A percentile compares a stretch with the other conserved stretches of the same genome.
These are phyloP conservation scores for Peltaster fructicola DNA, from an alignment of 2,329 filamentous ascomycete species.

Conservation along the genomic window DNA sequence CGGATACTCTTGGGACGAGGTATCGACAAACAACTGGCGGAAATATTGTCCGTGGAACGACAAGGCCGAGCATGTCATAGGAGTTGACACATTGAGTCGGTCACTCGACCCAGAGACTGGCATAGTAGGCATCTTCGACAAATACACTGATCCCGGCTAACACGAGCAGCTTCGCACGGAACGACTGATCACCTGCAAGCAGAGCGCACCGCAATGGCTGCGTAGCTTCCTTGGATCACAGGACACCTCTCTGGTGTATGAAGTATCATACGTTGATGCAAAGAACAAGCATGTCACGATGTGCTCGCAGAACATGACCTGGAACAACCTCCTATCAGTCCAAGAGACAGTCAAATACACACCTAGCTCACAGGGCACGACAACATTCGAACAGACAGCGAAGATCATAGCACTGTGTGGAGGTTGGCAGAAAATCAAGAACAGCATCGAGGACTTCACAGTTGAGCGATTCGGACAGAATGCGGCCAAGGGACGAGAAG, in stretches of 20 bases:
- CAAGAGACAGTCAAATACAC: constrained; percentile 84
- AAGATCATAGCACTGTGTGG: constrained; percentile 88
- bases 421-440: constrained; percentile 94
- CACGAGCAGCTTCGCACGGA: constrained; percentile 46
- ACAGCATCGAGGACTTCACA: constrained; percentile 82
- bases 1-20: constrained; percentile 97
- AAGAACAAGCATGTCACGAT: constrained; percentile 74
- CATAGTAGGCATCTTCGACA: constrained; percentile 24
- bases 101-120: constrained; percentile 44
- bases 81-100: constrained; percentile 80
- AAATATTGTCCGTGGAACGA: constrained; percentile 99
- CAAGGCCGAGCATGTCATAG: constrained; percentile 89
- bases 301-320: constrained; percentile 90
- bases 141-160: constrained; percentile 5
- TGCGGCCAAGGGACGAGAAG: constrained; percentile 73
- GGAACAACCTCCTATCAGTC: constrained; percentile 74
- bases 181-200: constrained; percentile 45
- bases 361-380: constrained; percentile 41
- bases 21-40: constrained; percentile 92
- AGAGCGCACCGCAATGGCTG: constrained; percentile 63
- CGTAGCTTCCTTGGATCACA: constrained; percentile 59
- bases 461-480: constrained; percentile 85
- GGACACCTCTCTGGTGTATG: constrained; percentile 77
- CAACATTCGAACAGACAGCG: constrained; percentile 74
- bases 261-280: constrained; percentile 89